phyloP scores from a whole-genome alignment of 1,284 basidiomycete genomes.

The Puccinia brachypodii region DNA sequence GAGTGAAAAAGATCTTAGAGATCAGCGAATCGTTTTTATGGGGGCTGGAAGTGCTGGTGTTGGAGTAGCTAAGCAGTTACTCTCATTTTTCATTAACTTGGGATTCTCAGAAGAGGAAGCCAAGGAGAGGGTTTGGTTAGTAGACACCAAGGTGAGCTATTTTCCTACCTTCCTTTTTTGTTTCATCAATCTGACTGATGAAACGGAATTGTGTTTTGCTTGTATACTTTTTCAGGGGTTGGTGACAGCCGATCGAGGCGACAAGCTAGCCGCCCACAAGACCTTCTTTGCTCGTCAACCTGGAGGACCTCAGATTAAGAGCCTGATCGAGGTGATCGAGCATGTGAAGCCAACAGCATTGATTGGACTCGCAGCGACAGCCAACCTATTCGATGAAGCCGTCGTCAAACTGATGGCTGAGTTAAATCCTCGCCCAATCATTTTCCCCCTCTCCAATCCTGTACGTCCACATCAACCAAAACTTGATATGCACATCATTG shows the following conservation, averaged over 20 bases:
- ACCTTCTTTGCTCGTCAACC: conserved; percentile 81
- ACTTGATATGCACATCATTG: background rate
- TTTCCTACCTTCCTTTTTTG: background rate
- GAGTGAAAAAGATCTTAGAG: conserved; percentile 67
- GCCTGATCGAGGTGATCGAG: conserved; percentile 76
- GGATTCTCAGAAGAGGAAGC: conserved; percentile 77
- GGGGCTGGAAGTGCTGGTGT: conserved; percentile 85
- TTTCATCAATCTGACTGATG: conserved; percentile 11
- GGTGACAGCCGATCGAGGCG: conserved; percentile 65
- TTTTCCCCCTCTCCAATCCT: conserved; percentile 96
- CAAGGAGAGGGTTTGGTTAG: conserved; percentile 74
- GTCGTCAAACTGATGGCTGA: conserved; percentile 80
- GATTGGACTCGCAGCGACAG: conserved; percentile 83
- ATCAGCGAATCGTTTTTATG: conserved; percentile 86
- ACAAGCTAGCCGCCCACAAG: conserved; percentile 78
- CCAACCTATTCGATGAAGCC: conserved; percentile 74
- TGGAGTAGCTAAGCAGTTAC: conserved; percentile 82
- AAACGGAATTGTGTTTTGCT: too few species aligned
- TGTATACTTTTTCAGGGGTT: conserved; percentile 66
- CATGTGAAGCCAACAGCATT: conserved; percentile 84
- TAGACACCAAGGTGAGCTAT: conserved; percentile 66
- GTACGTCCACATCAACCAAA: conserved; percentile 62
- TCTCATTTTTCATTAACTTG: conserved; percentile 78
- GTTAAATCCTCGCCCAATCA: conserved; percentile 80
- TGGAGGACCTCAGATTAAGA: conserved; percentile 69